phyloP scores from a whole-genome alignment of 2,329 filamentous ascomycete genomes.

The Didymella segeticola region DNA sequence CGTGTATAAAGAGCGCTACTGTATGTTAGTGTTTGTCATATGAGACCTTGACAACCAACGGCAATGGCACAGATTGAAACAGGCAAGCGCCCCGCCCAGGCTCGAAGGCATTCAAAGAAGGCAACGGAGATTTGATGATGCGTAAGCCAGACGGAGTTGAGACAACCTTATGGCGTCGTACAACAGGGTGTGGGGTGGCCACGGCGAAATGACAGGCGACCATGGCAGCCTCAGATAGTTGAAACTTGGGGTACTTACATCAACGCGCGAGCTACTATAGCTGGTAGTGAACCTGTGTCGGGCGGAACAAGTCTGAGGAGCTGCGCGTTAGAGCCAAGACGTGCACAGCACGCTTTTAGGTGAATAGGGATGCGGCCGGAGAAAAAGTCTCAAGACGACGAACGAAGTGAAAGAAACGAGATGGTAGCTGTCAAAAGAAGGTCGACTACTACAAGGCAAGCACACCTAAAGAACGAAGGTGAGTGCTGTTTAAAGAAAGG shows the following conservation, averaged over 20 bases:
- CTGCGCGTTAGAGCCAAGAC: conserved; percentile 45
- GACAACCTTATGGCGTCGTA: conserved; percentile 12
- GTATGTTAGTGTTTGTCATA: conserved; percentile 17
- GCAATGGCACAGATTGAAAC: conserved; percentile 17
- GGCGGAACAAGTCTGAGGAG: conserved; percentile 29
- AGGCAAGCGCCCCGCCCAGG: conserved; percentile 19
- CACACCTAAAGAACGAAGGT: conserved; percentile 44
- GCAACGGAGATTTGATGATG: conserved; percentile 17
- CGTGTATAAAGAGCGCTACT: conserved; percentile 17
- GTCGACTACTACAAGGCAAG: conserved; percentile 23
- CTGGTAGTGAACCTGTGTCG: conserved; percentile 36
- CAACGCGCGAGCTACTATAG: conserved; percentile 40
- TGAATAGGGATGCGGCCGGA: conserved; percentile 28
- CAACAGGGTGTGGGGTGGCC: conserved; percentile 22
- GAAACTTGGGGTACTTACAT: conserved; percentile 44
- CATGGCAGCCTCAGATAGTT: conserved; percentile 23
- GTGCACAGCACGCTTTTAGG: conserved; percentile 46
- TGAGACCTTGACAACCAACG: conserved; percentile 19
- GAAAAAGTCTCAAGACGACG: conserved; percentile 8
- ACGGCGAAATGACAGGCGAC: conserved; percentile 8
- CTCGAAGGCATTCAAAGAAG: conserved; percentile 17
- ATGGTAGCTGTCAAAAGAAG: conserved; percentile 22
- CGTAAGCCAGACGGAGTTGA: conserved; percentile 20
- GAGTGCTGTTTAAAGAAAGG: conserved; percentile 24
- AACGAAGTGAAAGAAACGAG: conserved; percentile 23